These are phyloP conservation scores for Collybiopsis confluens DNA, from an alignment of 768 basidiomycete genomes.

Conservation along the genomic window DNA sequence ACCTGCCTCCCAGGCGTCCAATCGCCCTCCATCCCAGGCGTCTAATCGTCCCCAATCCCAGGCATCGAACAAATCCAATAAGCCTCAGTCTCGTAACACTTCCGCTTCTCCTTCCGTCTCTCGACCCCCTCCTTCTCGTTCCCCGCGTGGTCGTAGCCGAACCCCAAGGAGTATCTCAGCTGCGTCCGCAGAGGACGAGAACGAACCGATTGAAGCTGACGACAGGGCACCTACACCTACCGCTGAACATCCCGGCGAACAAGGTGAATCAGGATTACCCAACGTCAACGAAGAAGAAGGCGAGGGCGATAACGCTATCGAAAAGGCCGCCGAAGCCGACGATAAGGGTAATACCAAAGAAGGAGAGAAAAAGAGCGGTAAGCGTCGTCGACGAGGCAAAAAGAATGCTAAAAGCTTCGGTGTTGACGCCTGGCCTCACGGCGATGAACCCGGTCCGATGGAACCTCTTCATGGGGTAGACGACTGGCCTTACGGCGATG, in stretches of 20 bases:
- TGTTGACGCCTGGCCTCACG: constrained; percentile 5
- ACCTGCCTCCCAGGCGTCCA: no score
- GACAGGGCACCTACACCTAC: not conserved
- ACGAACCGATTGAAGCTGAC: not conserved
- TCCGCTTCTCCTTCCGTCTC: not conserved
- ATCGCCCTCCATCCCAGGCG: no score
- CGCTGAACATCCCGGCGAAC: not conserved
- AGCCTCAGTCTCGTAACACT: not conserved
- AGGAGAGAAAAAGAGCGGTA: not conserved
- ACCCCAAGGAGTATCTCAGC: not conserved
- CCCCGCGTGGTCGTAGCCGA: not conserved
- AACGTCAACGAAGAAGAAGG: constrained; percentile 1
- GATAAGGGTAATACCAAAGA: not conserved
- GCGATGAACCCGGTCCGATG: constrained; percentile 4
- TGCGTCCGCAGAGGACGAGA: not conserved
- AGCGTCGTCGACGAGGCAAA: constrained; percentile 6
- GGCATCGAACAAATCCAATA: not conserved
- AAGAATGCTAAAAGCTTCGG: constrained; percentile 1
- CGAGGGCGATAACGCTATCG: not conserved
- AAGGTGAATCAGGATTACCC: not conserved
- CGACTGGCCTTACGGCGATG: constrained; percentile 5
- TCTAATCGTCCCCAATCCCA: not conserved
- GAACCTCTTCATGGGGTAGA: constrained; percentile 1
- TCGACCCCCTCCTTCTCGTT: not conserved
- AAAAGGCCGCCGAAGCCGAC: no score